Conservation (phyloP, 2,329 filamentous ascomycete species). For the Penicillium sp. region DNA sequence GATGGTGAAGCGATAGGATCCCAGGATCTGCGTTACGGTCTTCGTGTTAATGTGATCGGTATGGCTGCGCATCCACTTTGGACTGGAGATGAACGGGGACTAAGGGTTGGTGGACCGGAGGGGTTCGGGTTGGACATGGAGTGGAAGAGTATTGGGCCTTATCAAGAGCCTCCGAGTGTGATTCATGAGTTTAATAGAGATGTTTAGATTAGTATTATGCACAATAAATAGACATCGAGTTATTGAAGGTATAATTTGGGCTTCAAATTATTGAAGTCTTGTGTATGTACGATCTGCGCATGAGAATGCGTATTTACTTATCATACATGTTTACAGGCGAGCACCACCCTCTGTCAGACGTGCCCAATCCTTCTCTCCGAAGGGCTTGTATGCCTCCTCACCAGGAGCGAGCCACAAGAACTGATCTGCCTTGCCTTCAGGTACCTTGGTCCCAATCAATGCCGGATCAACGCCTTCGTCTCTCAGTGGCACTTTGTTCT, state of each 20-base stretch:
- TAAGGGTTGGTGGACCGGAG: conserved; percentile 43
- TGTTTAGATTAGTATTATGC: not conserved
- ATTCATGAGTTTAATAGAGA: not conserved
- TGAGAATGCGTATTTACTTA: too few relatives aligned
- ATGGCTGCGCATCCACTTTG: conserved; percentile 53
- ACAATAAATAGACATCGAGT: not conserved
- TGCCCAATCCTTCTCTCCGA: conserved; percentile 61
- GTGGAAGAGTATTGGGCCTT: conserved; percentile 22
- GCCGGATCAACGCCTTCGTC: conserved; percentile 65
- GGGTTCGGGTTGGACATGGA: conserved; percentile 34
- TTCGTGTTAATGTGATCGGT: conserved; percentile 53
- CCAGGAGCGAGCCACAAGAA: conserved; percentile 53
- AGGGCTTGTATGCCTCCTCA: conserved; percentile 58
- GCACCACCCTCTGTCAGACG: conserved; percentile 46
- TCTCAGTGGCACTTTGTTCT: conserved; percentile 71
- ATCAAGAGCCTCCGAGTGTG: conserved; percentile 15
- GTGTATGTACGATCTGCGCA: not conserved
- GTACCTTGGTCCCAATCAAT: conserved; percentile 46
- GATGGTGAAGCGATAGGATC: conserved; percentile 54
- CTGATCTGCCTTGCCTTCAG: conserved; percentile 45
- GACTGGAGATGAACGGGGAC: conserved; percentile 39
- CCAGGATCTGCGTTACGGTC: conserved; percentile 53
- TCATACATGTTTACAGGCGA: conserved; percentile 41
- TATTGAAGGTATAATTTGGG: too few relatives aligned
- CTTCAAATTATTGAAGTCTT: too few relatives aligned